These are phyloP conservation scores for Solanum microdontum DNA, from an alignment of 257 asterid genomes.

Conservation along the genomic window DNA sequence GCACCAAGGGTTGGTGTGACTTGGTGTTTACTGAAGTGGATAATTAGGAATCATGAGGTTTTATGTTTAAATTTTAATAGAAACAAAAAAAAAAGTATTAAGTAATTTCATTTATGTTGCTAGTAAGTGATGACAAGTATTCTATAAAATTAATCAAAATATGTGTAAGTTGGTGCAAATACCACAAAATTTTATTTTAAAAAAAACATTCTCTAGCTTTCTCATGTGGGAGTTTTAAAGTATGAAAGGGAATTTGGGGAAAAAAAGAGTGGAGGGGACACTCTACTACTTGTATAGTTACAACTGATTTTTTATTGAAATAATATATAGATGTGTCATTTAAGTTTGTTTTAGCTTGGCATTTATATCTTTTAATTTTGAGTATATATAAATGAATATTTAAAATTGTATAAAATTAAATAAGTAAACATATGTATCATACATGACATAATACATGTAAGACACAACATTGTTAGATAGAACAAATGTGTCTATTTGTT, in stretches of 20 bases:
- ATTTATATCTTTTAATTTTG: no score
- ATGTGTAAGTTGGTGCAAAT: not conserved
- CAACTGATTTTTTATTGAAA: not conserved
- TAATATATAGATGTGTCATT: no score
- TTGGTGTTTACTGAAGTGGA: not conserved
- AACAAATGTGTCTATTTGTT: no score
- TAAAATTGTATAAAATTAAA: no score
- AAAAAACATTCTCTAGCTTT: not conserved
- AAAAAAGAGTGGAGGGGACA: not conserved
- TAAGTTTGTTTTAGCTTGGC: no score
- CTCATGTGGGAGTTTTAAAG: not conserved
- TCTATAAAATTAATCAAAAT: not conserved
- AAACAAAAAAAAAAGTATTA: not conserved
- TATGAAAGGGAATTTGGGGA: not conserved
- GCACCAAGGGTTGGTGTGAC: not conserved
- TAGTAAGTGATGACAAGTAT: not conserved
- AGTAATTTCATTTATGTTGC: not conserved
- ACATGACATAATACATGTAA: no score
- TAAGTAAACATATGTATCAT: no score
- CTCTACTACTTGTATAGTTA: not conserved
- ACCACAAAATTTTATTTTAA: not conserved
- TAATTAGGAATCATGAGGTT: not conserved
- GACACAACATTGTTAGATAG: not conserved
- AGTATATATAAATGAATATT: no score
- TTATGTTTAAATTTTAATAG: not conserved